phyloP scores from a whole-genome alignment of 129 eudicot species.

The Sambucus nigra region DNA sequence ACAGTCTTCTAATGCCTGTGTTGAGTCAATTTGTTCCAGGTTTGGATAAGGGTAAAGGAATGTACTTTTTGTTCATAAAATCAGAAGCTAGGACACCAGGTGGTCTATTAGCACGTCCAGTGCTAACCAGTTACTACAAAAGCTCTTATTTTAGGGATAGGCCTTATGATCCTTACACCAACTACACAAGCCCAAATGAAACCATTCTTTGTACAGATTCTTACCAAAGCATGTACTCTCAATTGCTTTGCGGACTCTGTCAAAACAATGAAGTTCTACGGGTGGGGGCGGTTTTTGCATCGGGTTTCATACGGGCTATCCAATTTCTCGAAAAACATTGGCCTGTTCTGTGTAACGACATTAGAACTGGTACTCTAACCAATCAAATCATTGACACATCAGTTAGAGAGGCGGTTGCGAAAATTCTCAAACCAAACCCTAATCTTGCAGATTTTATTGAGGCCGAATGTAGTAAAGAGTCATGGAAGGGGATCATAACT shows the following conservation, averaged over 20 bases:
- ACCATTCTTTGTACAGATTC: slow-evolving; percentile 66
- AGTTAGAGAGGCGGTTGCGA: slow-evolving; percentile 31
- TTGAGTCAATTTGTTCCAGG: slow-evolving; percentile 69
- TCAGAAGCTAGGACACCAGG: slow-evolving; percentile 69
- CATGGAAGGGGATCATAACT: slow-evolving; percentile 65
- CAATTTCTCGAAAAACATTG: slow-evolving; percentile 56
- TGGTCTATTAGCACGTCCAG: slow-evolving; percentile 66
- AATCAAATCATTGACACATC: slow-evolving; percentile 37
- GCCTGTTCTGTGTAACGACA: slow-evolving; percentile 40
- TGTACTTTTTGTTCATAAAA: slow-evolving; percentile 55
- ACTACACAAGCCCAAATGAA: slow-evolving; percentile 78
- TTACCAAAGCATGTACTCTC: slow-evolving; percentile 78
- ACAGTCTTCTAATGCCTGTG: slow-evolving; percentile 79
- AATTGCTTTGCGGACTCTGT: slow-evolving; percentile 66
- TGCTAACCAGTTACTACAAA: slow-evolving; percentile 66
- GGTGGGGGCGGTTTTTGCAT: slow-evolving; percentile 76
- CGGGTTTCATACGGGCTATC: slow-evolving; percentile 62
- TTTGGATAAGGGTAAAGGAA: slow-evolving; percentile 63
- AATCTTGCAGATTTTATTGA: slow-evolving; percentile 54
- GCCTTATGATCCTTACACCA: slow-evolving; percentile 52
- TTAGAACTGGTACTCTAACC: slow-evolving; percentile 44
- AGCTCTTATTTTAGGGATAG: slow-evolving; percentile 51
- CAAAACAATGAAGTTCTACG: slow-evolving; percentile 54
- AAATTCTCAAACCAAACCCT: slow-evolving; percentile 46
- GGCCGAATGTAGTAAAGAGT: slow-evolving; percentile 32